phyloP scores from a whole-genome alignment of 495 filamentous ascomycete species.

The Chaetomium cochliodes region DNA sequence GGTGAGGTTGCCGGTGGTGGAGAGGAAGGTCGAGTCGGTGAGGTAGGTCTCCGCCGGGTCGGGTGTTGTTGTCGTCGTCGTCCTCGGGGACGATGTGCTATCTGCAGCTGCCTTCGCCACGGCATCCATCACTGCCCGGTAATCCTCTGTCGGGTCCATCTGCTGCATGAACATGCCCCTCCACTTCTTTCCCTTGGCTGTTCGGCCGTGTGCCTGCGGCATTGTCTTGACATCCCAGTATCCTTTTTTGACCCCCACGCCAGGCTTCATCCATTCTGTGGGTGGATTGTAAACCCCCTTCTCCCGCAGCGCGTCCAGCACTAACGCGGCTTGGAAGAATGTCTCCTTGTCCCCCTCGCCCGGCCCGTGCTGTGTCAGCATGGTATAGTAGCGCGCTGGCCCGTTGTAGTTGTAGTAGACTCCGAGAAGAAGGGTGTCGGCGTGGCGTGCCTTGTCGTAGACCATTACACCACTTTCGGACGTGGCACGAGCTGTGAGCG shows the following conservation, averaged over 20 bases:
- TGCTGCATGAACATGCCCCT: slow-evolving; percentile 30
- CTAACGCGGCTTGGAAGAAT: slow-evolving; percentile 56
- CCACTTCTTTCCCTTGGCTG: slow-evolving; percentile 20
- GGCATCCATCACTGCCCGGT: slow-evolving; percentile 23
- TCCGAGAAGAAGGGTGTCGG: slow-evolving; percentile 52
- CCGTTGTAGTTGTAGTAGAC: slow-evolving; percentile 66
- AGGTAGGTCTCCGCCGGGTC: background rate
- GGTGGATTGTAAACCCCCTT: slow-evolving; percentile 16
- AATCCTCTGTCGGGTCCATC: slow-evolving; percentile 32
- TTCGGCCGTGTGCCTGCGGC: slow-evolving; percentile 21
- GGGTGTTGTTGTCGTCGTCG: background rate
- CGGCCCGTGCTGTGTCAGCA: slow-evolving; percentile 56
- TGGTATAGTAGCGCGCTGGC: slow-evolving; percentile 56
- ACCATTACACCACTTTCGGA: slow-evolving; percentile 60
- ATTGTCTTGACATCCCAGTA: slow-evolving; percentile 51
- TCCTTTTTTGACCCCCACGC: slow-evolving; percentile 21
- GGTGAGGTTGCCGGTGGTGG: slow-evolving; percentile 1
- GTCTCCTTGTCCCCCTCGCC: slow-evolving; percentile 68
- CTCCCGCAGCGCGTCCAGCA: slow-evolving; percentile 39
- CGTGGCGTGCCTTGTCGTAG: slow-evolving; percentile 55
- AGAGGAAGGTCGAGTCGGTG: slow-evolving; percentile 23
- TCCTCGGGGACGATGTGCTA: background rate
- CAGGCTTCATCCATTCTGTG: slow-evolving; percentile 20
- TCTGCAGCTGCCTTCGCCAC: background rate
- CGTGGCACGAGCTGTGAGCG: slow-evolving; percentile 42